phyloP scores from a whole-genome alignment of 2,329 filamentous ascomycete genomes.

The Alternaria burnsii region DNA sequence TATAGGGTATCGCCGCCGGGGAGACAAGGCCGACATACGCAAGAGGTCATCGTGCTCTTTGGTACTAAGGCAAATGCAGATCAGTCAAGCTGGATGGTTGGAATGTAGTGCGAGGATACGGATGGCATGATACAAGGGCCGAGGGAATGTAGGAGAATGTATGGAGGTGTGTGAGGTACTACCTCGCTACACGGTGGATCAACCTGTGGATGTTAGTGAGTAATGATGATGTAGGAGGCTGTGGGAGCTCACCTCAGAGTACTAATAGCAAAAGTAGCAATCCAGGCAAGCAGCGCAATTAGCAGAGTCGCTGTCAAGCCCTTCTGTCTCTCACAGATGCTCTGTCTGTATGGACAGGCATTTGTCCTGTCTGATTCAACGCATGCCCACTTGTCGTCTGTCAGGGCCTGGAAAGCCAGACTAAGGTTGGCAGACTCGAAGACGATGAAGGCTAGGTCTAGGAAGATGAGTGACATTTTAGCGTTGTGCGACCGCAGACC shows the following conservation, averaged over 20 bases:
- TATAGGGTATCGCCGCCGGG: conserved; percentile 8
- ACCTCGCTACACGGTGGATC: conserved; percentile 43
- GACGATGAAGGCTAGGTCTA: conserved; percentile 96
- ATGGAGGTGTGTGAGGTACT: conserved; percentile 23
- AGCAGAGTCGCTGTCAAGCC: conserved; percentile 81
- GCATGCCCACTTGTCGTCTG: conserved; percentile 65
- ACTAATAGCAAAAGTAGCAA: conserved; percentile 87
- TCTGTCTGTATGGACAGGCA: conserved; percentile 41
- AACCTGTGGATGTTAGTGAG: conserved; percentile 29
- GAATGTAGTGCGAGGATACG: conserved; percentile 6
- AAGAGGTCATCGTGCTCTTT: conserved; percentile 6
- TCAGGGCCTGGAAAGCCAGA: conserved; percentile 85
- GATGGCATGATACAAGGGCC: conserved; percentile 7
- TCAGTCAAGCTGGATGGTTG: conserved; percentile 11
- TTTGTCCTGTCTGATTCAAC: conserved; percentile 24
- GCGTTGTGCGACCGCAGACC: conserved; percentile 83
- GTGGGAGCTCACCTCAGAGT: conserved; percentile 43
- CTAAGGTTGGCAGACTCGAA: conserved; percentile 95
- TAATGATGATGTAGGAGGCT: neutral
- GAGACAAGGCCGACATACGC: conserved; percentile 11
- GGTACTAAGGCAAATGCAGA: conserved; percentile 2
- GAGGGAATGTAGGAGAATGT: conserved; percentile 5
- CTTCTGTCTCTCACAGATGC: conserved; percentile 70
- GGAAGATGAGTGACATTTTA: conserved; percentile 87
- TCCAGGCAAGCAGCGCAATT: conserved; percentile 86